Evolutionary conservation across 1,139 yeast species (phyloP), one percentile per base, ranked within the genome.

Genomic region (Taphrina sp.): DNA sequence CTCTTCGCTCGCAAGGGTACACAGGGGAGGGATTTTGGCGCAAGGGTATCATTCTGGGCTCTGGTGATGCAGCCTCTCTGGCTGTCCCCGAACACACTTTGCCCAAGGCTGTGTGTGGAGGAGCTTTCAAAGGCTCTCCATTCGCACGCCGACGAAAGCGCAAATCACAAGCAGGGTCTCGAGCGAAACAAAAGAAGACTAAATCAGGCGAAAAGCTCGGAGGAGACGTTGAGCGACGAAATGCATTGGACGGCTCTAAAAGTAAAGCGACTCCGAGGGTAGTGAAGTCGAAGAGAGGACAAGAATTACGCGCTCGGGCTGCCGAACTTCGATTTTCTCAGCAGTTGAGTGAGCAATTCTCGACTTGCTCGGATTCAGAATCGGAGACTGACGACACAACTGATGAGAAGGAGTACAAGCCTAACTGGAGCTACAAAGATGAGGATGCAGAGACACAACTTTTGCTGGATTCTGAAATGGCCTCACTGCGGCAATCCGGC

Each of bases 61-160:
- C 46, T 5, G 46, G 17, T 7, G 41, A 39, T 16, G 29, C 37
- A 5, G 33, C 36, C 12, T 41, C 46, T 12, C 35, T 39, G 20
- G 55, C 59, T 14, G 35, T 46, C 5, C 45, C 57, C 3, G 17
- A 56, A 10, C 14, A 51, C 5, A 61, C 60, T 10, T 44, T 61
- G 56, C 63, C 63, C 8, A 44, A 58, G 7, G 61, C 59, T 3
- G 24, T 61, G 10, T 61, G 63, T 31, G 63, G 63, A n/a, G 63
- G 63, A 7, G 55, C 61, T 2, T 38, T 51, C 12, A n/a, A 28
- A 19, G 55, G 62, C 12, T 52, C 59, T 8, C 51, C 61, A n/a
- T 33, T 35, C 12, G 23, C 56, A 2, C 49, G 59, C 12, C 54
- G 59, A 4, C 54, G 59, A 5, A 29, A 61, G 20, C 28, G 41